Base-by-base conservation (phyloP, 352 stramenopile species). In the Thalassiosira sp. region DNA sequence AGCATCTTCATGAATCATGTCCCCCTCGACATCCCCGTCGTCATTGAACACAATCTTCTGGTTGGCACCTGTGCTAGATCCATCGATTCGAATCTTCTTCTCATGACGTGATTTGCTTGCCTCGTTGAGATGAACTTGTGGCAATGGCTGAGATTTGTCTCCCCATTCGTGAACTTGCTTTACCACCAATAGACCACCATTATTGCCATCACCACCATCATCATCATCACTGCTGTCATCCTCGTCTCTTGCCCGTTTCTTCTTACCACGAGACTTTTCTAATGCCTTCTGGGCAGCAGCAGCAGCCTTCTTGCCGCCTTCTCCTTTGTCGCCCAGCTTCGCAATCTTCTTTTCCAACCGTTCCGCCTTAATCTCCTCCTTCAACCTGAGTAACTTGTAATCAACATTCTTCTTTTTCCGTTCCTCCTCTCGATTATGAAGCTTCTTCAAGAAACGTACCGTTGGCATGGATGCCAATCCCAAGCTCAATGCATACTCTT, bases 311-410 rank as follows among this genome's bases (percentile, higher is more conserved):
- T 20, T 86, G 53, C 43, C 60, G 66, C 1, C 70, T 49, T 72
- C 83, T 22, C 54, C 42, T 69, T 73, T 58, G 64, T 31, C 68
- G 75, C 46, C 18, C 72, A 76, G 80, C 27, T 92, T 94, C 8
- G 91, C 92, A 27, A 97, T 83, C 20, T 93, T 92, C 82, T 98
- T 98, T 74, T 95, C 90, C 63, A 97, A 84, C 81, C 98, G 98
- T 77, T 98, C 95, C 3, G 92, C 90, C 76, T 97, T 97, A 72
- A 99, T 99, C 82, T 99, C 97, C 46, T 98, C 95, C 76, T 99
- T 99, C 6, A 99, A 91, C 82, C 96, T 91, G 78, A 98, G 90
- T 16, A 99, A 82, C 78, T 98, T 98, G 33, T 95, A 93, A 86
- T 98, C 98, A 2, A 97, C 93, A 82, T 99, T 98, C 84, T 99